A percentile compares a stretch with the other conserved stretches of the same genome.
Evolutionary conservation across 306 rosid genomes (phyloP).

Genomic region (Lathyrus tuberosus): DNA sequence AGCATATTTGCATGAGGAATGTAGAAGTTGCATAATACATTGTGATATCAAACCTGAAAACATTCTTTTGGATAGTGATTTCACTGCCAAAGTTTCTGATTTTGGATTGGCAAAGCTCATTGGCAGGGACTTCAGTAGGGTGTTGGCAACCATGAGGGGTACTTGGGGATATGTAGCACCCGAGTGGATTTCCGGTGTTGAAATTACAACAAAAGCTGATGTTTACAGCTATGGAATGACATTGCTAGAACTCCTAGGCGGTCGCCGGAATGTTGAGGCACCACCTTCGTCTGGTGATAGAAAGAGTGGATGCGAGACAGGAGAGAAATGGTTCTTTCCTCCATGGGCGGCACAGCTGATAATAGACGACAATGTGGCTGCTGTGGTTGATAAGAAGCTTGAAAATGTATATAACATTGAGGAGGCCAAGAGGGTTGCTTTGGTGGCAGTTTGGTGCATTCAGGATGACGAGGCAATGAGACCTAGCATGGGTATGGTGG

Average conservation of each 20-base stretch:
- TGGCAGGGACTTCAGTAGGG: constrained; percentile 75
- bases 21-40: constrained; percentile 77
- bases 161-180: constrained; percentile 94
- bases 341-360: constrained; percentile 80
- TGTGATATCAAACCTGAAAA: constrained; percentile 93
- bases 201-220: constrained; percentile 80
- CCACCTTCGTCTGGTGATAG: constrained; percentile 46
- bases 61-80: constrained; percentile 64
- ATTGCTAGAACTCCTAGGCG: constrained; percentile 68
- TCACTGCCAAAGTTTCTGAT: constrained; percentile 75
- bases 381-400: constrained; percentile 65
- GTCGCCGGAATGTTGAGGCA: constrained; percentile 71
- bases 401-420: constrained; percentile 51
- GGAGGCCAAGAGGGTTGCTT: constrained; percentile 62
- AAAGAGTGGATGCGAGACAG: constrained; percentile 40
- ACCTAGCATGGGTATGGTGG: constrained; percentile 80
- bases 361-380: constrained; percentile 56
- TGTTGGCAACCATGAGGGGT: constrained; percentile 81
- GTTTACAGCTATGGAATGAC: constrained; percentile 94
- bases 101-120: constrained; percentile 82
- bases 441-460: constrained; percentile 93
- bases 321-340: constrained; percentile 88
- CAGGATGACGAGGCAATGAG: constrained; percentile 77
- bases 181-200: constrained; percentile 84
- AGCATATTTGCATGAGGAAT: constrained; percentile 80